Base-by-base conservation (phyloP, 306 rosid species). In the Quercus alba region DNA sequence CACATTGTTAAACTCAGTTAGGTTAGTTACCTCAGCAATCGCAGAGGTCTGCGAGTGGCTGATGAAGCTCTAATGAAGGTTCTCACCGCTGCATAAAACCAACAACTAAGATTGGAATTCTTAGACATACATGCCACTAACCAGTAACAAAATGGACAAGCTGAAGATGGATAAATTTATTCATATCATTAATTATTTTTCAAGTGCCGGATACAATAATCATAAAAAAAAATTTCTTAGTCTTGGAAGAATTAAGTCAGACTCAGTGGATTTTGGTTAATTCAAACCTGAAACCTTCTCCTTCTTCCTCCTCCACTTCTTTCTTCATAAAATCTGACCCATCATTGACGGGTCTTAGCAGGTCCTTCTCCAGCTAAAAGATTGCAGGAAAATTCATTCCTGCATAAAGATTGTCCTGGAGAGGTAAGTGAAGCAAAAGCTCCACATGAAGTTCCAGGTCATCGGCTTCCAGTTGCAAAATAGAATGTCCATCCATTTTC, bases 21-120 rank as follows among this genome's bases (percentile, higher is more conserved):
- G 86, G 86, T 90, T 84, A 88, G 91, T 84, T 90, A 88, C 94
- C 91, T 84, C 90, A 75, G 87, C 87, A 73, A 68, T 68, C 68
- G 83, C 86, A 87, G 86, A 81, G 88, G 85, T 70, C 59, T 59
- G 77, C 73, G 59, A 72, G 72, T 44, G 21, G 78, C 74, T 78
- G 87, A 85, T 80, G 84, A 86, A 84, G 82, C 88, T 81, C 83
- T 70, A 83, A 75, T 59, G 82, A 68, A 77, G 79, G 79, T 77
- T 78, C 89, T 83, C 78, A 81, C 81, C 56, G 76, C 92, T 84
- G 87, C 92, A 86, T 76, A 84, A 28, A 76, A 55, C 86, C 88
- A 86, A 80, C 84, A 78, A 66, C 87, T 73, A 33, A 26, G 81
- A 83, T 78, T 81, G 87, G 86, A 76, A 85, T 78, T 64, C 66